These are phyloP conservation scores for Artemisia annua DNA, from an alignment of 129 eudicot genomes.

Conservation along the genomic window DNA sequence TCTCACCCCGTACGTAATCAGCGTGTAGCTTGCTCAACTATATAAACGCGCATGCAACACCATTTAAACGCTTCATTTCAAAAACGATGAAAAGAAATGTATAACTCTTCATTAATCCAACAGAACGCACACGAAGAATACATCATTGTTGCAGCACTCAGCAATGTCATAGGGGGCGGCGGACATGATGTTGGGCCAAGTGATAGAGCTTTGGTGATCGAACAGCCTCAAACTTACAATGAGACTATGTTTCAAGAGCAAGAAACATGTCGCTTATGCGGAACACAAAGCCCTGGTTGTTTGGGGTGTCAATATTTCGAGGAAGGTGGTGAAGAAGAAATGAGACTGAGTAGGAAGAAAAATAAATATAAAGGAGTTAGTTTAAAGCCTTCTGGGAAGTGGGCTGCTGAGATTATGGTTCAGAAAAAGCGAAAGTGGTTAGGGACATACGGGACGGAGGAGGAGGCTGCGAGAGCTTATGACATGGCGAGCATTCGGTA, in stretches of 20 bases:
- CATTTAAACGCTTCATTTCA: no score
- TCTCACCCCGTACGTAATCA: not conserved
- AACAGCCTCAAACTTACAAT: not conserved
- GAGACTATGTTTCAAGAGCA: not conserved
- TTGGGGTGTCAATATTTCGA: conserved; percentile 1
- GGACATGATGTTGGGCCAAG: not conserved
- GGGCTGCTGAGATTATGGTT: conserved; percentile 13
- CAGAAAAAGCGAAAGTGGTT: conserved; percentile 11
- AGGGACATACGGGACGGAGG: not conserved
- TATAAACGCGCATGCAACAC: no score
- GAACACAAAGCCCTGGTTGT: not conserved
- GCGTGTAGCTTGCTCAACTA: not conserved
- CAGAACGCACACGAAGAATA: not conserved
- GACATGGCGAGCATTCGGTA: not conserved
- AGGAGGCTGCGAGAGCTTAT: conserved; percentile 12
- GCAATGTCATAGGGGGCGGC: not conserved
- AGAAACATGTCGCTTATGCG: not conserved
- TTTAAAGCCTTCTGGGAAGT: not conserved
- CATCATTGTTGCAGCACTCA: conserved; percentile 9
- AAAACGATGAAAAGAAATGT: not conserved
- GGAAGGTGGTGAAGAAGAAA: not conserved
- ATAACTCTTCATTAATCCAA: not conserved
- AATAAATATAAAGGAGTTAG: conserved; percentile 10
- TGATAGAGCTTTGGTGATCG: not conserved
- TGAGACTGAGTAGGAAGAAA: not conserved